Conservation (phyloP, 331 rosid species). For the Quercus phellos region DNA sequence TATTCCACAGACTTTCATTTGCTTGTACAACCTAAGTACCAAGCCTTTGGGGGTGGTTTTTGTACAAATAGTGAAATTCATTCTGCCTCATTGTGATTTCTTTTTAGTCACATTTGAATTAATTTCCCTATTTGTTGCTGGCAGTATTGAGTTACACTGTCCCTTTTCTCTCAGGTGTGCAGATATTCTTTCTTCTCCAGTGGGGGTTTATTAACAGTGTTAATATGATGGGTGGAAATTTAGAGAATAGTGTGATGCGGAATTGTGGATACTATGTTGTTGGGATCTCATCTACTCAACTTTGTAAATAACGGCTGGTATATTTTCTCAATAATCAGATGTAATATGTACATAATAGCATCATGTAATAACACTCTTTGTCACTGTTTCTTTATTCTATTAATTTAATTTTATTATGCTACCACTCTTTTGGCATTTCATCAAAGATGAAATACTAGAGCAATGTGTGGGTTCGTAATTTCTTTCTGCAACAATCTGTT, state of each 20-base stretch:
- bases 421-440: not conserved
- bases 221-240: conserved; percentile 35
- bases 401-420: conserved; percentile 25
- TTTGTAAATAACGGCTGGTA: conserved; percentile 53
- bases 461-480: not conserved
- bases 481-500: not conserved
- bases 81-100: not conserved
- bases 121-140: not conserved
- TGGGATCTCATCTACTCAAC: conserved; percentile 40
- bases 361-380: conserved; percentile 14
- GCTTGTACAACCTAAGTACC: not conserved
- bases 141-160: not conserved
- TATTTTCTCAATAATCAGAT: conserved; percentile 42
- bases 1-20: not conserved
- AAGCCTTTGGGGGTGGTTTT: not conserved
- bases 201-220: conserved; percentile 53
- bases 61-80: not conserved
- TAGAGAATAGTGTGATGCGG: conserved; percentile 17
- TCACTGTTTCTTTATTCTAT: conserved; percentile 10
- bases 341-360: conserved; percentile 52
- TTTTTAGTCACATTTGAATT: not conserved
- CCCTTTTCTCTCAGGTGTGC: conserved; percentile 41
- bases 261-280: conserved; percentile 37
- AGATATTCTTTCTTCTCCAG: conserved; percentile 61
- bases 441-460: not conserved